Evolutionary conservation across 2,329 filamentous ascomycete species (phyloP).

Genomic region (Neonectria hederae): DNA sequence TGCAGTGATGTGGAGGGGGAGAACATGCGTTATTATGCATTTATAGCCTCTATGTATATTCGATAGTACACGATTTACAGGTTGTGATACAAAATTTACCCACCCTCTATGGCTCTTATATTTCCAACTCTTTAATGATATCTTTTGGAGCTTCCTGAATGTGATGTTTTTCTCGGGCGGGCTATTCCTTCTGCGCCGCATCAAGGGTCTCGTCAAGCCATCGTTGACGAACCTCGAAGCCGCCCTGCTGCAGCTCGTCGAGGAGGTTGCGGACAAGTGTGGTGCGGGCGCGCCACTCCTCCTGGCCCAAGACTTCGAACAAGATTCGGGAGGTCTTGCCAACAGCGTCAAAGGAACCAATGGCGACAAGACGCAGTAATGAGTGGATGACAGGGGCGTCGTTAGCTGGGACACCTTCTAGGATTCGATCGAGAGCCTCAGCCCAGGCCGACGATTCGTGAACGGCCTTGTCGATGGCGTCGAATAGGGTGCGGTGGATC

Average conservation of each 20-base stretch:
- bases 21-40: neutral
- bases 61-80: constrained; percentile 8
- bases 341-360: constrained; percentile 44
- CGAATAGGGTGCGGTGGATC: constrained; percentile 25
- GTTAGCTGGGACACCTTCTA: constrained; percentile 25
- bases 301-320: constrained; percentile 47
- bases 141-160: neutral
- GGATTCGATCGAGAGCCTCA: constrained; percentile 27
- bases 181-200: neutral
- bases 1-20: neutral
- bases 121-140: neutral
- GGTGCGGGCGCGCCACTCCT: constrained; percentile 47
- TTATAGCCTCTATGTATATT: neutral
- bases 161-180: neutral
- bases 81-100: constrained; percentile 9
- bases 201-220: constrained; percentile 26
- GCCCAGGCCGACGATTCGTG: constrained; percentile 25
- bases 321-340: constrained; percentile 44
- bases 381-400: constrained; percentile 41
- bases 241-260: constrained; percentile 31
- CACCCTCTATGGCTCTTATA: neutral
- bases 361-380: constrained; percentile 44
- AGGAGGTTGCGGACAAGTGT: constrained; percentile 35
- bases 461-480: constrained; percentile 41
- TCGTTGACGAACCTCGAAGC: constrained; percentile 18